phyloP scores from a whole-genome alignment of 192 early-diverging fungal genomes.

The Helicostylum pulchrum region DNA sequence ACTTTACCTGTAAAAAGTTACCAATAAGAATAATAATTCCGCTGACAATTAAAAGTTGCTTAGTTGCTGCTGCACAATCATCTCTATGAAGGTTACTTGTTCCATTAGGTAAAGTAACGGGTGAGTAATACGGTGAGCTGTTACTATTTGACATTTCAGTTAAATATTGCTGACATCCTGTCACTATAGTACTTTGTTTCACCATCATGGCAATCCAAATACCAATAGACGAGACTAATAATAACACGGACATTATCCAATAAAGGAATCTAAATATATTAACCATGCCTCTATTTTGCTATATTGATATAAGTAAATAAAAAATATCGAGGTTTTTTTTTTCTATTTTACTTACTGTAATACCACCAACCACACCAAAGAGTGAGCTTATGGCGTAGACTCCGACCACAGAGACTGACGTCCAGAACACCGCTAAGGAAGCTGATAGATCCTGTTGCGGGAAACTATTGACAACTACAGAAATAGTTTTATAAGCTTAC shows the following conservation, averaged over 20 bases:
- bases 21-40: conserved; percentile 6
- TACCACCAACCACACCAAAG: conserved; percentile 6
- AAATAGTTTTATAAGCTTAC: no score
- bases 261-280: conserved; percentile 10
- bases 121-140: not conserved
- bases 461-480: not conserved
- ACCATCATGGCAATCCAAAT: conserved; percentile 14
- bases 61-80: conserved; percentile 6
- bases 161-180: conserved; percentile 3
- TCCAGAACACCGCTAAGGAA: conserved; percentile 9
- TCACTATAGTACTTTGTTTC: not conserved
- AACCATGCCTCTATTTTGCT: conserved; percentile 13
- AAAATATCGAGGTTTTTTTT: not conserved
- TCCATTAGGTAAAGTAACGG: conserved; percentile 3
- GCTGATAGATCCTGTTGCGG: conserved; percentile 5
- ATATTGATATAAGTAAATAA: no score
- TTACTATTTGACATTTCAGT: not conserved
- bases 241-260: not conserved
- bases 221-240: not conserved
- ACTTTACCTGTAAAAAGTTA: not conserved
- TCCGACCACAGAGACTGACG: conserved; percentile 5
- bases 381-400: not conserved
- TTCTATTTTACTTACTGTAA: conserved; percentile 2
- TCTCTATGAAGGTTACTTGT: not conserved
- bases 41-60: conserved; percentile 3